Base-by-base conservation (phyloP, 345 rosid genomes). In the Trapa incisa region DNA sequence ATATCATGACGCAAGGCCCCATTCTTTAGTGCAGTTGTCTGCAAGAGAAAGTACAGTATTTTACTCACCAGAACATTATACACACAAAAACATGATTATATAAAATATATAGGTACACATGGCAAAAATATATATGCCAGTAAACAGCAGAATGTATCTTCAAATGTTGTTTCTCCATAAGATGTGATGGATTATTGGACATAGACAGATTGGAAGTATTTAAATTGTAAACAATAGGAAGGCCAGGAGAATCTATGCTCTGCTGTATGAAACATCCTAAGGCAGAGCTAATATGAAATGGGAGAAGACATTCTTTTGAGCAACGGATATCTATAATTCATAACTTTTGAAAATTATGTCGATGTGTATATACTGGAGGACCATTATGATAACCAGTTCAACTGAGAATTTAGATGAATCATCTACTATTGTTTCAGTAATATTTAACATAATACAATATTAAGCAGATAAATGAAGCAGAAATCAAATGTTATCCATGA, bases 1-100 rank as follows among this genome's bases (percentile, higher is more conserved):
- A 91, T 84, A 69, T 91, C 96, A 58, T 88, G 85, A 77, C 87
- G 88, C 50, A 91, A 73, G 68, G 93, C 83, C 54, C 96, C 93
- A 52, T 65, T 85, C 85, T 75, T 91, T 69, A 80, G 78, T 36
- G 91, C 86, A 63, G 88, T 84, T 62, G 93, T 91, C 97, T 91
- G 84, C 75, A 56, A 65, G 64, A 8, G 76, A 65, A 45, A 6
- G 58, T 33, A 39, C 47, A 65, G 56, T 57, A 39, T 61, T 61
- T 13, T 67, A 33, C 33, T 29, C 50, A 41, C 12, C 14, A 58
- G 33, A 11, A 33, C 32, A 58, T 3, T 35, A 29, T 57, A 15
- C 29, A 9, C 29, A 57, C 29, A 29, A 5, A 33, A 4, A 29
- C 37, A 57, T 2, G 29, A 22, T 22, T 22, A 22, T 22, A 22